phyloP scores from a whole-genome alignment of 2,329 filamentous ascomycete genomes.

The Aspergillus sp. region DNA sequence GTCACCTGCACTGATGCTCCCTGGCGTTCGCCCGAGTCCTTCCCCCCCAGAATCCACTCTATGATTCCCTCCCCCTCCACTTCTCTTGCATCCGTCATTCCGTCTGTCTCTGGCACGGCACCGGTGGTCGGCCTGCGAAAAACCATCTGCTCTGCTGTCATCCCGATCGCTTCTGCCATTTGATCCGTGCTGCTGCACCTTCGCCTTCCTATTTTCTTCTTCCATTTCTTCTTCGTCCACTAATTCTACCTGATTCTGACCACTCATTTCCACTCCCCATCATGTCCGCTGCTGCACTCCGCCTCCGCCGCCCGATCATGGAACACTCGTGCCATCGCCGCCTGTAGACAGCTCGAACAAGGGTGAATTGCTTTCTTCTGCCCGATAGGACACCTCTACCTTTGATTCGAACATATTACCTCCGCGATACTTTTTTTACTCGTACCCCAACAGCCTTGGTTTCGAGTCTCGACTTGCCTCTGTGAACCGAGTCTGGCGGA shows the following conservation, averaged over 20 bases:
- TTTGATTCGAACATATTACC: neutral
- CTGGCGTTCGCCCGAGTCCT: too few species aligned
- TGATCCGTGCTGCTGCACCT: neutral
- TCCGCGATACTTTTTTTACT: neutral
- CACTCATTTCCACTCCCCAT: neutral
- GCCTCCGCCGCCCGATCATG: constrained; percentile 12
- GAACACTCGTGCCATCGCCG: constrained; percentile 7
- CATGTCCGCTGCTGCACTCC: constrained; percentile 9
- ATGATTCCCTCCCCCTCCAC: neutral
- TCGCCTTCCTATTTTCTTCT: constrained; percentile 1
- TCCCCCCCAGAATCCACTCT: neutral
- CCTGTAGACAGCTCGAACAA: constrained; percentile 4
- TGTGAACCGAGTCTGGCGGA: neutral
- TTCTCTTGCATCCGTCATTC: neutral
- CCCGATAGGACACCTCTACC: too few species aligned
- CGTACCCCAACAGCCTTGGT: too few species aligned
- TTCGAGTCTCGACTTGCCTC: too few species aligned
- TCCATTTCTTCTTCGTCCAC: neutral
- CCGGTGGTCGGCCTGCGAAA: neutral
- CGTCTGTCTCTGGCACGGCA: too few species aligned
- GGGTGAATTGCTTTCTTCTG: constrained; percentile 1
- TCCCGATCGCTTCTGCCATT: too few species aligned
- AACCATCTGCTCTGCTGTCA: neutral
- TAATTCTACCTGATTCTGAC: too few species aligned
- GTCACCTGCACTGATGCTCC: too few species aligned